Conservation (phyloP, 352 stramenopile genomes). For the Aphanomyces stellatus region DNA sequence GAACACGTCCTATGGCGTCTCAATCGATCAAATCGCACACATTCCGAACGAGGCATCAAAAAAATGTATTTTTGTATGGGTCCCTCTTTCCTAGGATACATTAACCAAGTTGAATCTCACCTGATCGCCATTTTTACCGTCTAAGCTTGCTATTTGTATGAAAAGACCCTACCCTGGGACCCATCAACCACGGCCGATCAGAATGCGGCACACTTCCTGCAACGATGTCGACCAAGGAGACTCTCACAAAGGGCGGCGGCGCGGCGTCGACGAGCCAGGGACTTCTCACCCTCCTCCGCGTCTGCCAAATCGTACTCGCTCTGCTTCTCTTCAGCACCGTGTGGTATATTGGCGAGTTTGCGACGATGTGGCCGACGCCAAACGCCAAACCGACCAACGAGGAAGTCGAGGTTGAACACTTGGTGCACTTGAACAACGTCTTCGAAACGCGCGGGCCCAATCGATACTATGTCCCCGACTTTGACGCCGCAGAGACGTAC, state of each 20-base stretch:
- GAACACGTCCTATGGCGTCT: too few species aligned
- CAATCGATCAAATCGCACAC: too few species aligned
- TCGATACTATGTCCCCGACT: not conserved
- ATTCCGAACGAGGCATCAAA: too few species aligned
- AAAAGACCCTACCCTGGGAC: too few species aligned
- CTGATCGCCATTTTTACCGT: too few species aligned
- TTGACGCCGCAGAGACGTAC: not conserved
- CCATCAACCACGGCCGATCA: too few species aligned
- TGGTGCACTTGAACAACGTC: not conserved
- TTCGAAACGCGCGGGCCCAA: not conserved
- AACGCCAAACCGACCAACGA: not conserved
- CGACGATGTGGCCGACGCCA: not conserved
- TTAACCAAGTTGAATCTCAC: too few species aligned
- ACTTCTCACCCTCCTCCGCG: not conserved
- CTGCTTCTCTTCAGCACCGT: slow-evolving; percentile 6
- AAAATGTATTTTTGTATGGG: too few species aligned
- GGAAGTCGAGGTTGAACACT: not conserved
- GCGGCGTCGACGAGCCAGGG: not conserved
- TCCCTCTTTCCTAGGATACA: too few species aligned
- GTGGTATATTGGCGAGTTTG: not conserved
- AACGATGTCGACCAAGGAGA: not conserved
- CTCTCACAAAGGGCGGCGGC: not conserved
- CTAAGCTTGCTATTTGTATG: too few species aligned
- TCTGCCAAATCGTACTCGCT: not conserved
- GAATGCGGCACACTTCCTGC: not conserved